Evolutionary conservation across 495 filamentous ascomycete species (phyloP).

Genomic region (Neurospora sp.): DNA sequence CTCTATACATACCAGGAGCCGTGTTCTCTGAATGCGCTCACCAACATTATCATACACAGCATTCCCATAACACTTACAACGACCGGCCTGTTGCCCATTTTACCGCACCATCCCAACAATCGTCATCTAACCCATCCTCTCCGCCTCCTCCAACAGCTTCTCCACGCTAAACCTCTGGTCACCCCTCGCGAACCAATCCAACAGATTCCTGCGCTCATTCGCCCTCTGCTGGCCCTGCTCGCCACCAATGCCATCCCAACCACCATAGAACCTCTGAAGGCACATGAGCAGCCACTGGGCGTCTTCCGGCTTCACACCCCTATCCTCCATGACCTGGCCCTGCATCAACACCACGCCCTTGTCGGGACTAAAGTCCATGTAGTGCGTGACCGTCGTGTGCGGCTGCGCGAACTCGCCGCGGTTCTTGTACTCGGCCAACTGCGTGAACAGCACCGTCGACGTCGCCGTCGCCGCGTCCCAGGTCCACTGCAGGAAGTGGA

Average conservation of each 20-base stretch:
- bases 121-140: constrained; percentile 50
- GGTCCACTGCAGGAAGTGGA: constrained; percentile 73
- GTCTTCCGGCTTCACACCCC: constrained; percentile 68
- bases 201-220: constrained; percentile 46
- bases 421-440: constrained; percentile 83
- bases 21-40: neutral
- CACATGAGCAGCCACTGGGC: constrained; percentile 86
- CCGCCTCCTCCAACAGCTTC: constrained; percentile 72
- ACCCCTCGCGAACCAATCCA: constrained; percentile 73
- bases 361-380: constrained; percentile 60
- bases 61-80: neutral
- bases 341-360: constrained; percentile 77
- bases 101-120: neutral
- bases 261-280: constrained; percentile 82
- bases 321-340: constrained; percentile 63
- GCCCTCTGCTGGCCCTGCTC: constrained; percentile 26
- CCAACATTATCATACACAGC: neutral
- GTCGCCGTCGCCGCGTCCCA: constrained; percentile 53
- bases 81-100: neutral
- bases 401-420: constrained; percentile 80
- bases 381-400: constrained; percentile 88
- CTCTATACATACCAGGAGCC: neutral
- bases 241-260: constrained; percentile 36
- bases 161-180: constrained; percentile 74
- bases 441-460: constrained; percentile 82